A percentile compares a stretch with the other conserved stretches of the same genome.
Evolutionary conservation across 495 filamentous ascomycete genomes (phyloP).

Genomic region (Choiromyces venosus): DNA sequence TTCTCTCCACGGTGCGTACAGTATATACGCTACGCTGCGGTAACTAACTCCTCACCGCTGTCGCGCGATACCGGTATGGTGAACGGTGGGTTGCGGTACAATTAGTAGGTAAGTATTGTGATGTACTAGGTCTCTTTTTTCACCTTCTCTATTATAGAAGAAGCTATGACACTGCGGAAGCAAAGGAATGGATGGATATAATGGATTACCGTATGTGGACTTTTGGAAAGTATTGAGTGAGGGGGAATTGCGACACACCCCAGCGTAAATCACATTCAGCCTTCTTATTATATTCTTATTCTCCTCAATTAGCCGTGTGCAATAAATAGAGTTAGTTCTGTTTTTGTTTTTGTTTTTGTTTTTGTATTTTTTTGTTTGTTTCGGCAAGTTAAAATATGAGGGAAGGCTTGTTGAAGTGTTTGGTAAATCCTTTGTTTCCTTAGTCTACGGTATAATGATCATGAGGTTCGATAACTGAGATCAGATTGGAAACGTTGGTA

Average conservation of each 20-base stretch:
- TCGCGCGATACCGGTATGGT: neutral
- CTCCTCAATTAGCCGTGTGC: neutral
- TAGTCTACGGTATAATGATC: neutral
- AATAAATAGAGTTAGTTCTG: neutral
- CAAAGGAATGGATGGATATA: neutral
- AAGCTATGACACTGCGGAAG: neutral
- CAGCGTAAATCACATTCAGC: neutral
- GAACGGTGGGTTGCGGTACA: neutral
- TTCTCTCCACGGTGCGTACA: too few species aligned
- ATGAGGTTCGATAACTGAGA: neutral
- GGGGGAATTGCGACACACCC: neutral
- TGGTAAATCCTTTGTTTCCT: neutral
- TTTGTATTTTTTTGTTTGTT: too few species aligned
- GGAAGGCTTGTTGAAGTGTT: neutral
- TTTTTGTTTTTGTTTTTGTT: too few species aligned
- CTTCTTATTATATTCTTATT: too few species aligned
- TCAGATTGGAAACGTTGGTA: slow-evolving; percentile 1
- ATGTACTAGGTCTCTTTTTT: neutral
- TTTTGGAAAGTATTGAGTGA: neutral
- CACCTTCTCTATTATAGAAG: neutral
- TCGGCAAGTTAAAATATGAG: neutral
- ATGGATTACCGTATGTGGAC: too few species aligned
- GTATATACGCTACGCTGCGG: too few species aligned
- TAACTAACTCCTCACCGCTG: neutral
- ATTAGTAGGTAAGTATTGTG: neutral